Conservation (phyloP, 2,329 filamentous ascomycete genomes). For the Trichoderma aggressivum region DNA sequence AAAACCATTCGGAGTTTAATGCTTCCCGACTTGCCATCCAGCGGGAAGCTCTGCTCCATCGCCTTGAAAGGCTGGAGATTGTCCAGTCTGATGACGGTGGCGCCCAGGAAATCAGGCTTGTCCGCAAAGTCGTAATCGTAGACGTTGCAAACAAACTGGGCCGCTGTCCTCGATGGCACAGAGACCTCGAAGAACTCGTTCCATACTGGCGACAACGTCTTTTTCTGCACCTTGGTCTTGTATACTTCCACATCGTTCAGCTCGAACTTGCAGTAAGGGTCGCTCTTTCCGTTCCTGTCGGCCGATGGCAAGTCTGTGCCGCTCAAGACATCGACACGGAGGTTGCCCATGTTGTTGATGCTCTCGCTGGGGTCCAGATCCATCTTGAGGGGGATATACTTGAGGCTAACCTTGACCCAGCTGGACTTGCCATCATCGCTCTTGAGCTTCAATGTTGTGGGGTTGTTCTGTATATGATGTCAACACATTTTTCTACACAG, state of each 20-base stretch:
- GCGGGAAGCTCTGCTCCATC: slow-evolving; percentile 67
- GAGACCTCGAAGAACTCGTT: slow-evolving; percentile 91
- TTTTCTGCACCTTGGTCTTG: slow-evolving; percentile 96
- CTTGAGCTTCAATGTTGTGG: slow-evolving; percentile 75
- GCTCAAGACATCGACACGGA: slow-evolving; percentile 90
- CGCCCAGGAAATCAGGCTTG: slow-evolving; percentile 87
- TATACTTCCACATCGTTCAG: slow-evolving; percentile 85
- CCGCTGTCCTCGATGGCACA: slow-evolving; percentile 77
- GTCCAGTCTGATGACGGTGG: slow-evolving; percentile 70
- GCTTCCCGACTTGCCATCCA: slow-evolving; percentile 87
- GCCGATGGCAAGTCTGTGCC: slow-evolving; percentile 84
- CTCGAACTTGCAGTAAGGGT: slow-evolving; percentile 93
- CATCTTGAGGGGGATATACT: slow-evolving; percentile 95
- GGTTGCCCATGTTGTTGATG: slow-evolving; percentile 97
- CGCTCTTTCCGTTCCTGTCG: slow-evolving; percentile 93
- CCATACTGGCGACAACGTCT: slow-evolving; percentile 91
- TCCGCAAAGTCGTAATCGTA: slow-evolving; percentile 98
- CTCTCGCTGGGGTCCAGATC: slow-evolving; percentile 88
- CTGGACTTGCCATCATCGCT: slow-evolving; percentile 72
- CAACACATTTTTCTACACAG: neutral
- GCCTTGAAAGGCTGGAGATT: slow-evolving; percentile 80
- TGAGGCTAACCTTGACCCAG: slow-evolving; percentile 85
- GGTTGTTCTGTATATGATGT: slow-evolving; percentile 65
- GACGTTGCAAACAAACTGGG: slow-evolving; percentile 78
- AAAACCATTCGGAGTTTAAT: slow-evolving; percentile 84